These are phyloP conservation scores for Cicer arietinum DNA, from an alignment of 306 rosid species.

Conservation along the genomic window DNA sequence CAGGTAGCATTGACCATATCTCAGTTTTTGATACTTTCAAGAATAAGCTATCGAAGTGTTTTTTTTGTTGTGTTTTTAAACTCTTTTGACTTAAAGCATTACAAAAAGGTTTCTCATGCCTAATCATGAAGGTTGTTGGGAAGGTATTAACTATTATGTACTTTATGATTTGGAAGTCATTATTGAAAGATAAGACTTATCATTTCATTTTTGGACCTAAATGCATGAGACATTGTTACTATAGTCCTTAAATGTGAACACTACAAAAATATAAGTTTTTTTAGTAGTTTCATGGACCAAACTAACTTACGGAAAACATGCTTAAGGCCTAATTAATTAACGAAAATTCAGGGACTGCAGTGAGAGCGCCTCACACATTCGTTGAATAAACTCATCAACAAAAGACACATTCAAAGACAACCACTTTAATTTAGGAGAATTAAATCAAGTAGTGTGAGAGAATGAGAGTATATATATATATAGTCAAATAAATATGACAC, in stretches of 20 bases:
- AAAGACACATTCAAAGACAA: no score
- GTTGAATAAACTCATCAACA: no score
- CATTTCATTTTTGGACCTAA: no score
- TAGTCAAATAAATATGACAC: slow-evolving; percentile 39
- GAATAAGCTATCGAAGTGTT: slow-evolving; percentile 23
- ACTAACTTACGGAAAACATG: neutral
- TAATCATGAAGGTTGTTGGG: slow-evolving; percentile 44
- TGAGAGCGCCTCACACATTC: no score
- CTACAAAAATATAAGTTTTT: no score
- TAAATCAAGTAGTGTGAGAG: neutral
- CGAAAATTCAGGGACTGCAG: no score
- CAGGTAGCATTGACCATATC: slow-evolving; percentile 52
- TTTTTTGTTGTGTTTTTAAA: neutral
- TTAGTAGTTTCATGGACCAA: no score
- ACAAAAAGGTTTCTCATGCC: slow-evolving; percentile 43
- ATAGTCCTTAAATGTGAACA: no score
- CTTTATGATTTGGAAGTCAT: slow-evolving; percentile 37
- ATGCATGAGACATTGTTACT: no score
- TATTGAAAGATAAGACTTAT: slow-evolving; percentile 9
- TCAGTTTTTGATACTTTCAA: slow-evolving; percentile 44
- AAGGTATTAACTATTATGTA: slow-evolving; percentile 29
- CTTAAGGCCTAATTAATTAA: no score
- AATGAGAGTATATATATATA: neutral
- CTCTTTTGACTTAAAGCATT: slow-evolving; percentile 33
- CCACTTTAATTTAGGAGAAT: neutral